phyloP scores from a whole-genome alignment of 352 stramenopile genomes.

The Elongisporangium anandrum region DNA sequence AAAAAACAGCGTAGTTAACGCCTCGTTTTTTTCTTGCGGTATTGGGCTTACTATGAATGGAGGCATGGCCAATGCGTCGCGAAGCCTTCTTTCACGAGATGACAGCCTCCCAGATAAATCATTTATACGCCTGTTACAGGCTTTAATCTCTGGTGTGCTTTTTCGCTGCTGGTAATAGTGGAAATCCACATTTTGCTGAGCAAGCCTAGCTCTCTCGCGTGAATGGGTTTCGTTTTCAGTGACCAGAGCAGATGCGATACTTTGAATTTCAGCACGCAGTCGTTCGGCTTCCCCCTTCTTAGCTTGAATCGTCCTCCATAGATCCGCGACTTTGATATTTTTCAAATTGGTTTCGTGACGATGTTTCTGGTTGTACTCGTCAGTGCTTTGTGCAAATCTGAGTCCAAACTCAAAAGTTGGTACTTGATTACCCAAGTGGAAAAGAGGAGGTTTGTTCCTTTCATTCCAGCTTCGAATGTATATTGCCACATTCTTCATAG shows the following conservation, averaged over 20 bases:
- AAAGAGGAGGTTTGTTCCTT: slow-evolving; percentile 14
- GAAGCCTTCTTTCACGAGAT: slow-evolving; percentile 1
- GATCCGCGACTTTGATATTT: slow-evolving; percentile 2
- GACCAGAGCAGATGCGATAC: background rate
- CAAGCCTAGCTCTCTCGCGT: background rate
- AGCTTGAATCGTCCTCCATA: slow-evolving; percentile 12
- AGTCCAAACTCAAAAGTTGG: slow-evolving; percentile 31
- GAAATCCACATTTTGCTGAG: background rate
- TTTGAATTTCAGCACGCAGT: slow-evolving; percentile 7
- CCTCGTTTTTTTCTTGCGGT: slow-evolving; percentile 13
- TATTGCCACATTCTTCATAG: slow-evolving; percentile 22
- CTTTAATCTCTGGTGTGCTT: background rate
- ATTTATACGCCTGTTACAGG: background rate
- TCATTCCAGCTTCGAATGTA: slow-evolving; percentile 39
- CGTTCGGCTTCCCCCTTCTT: slow-evolving; percentile 10
- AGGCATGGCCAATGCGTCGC: slow-evolving; percentile 14
- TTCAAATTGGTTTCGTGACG: slow-evolving; percentile 7
- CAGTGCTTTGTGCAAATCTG: slow-evolving; percentile 9
- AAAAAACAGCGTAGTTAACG: slow-evolving; percentile 39
- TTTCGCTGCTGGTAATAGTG: background rate
- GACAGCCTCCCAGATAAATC: background rate
- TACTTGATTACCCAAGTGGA: slow-evolving; percentile 30
- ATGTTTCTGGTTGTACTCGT: background rate
- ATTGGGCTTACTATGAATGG: slow-evolving; percentile 26
- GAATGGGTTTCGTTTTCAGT: too few species aligned